These are phyloP conservation scores for Grammothele lineata DNA, from an alignment of 768 basidiomycete species.

Conservation along the genomic window DNA sequence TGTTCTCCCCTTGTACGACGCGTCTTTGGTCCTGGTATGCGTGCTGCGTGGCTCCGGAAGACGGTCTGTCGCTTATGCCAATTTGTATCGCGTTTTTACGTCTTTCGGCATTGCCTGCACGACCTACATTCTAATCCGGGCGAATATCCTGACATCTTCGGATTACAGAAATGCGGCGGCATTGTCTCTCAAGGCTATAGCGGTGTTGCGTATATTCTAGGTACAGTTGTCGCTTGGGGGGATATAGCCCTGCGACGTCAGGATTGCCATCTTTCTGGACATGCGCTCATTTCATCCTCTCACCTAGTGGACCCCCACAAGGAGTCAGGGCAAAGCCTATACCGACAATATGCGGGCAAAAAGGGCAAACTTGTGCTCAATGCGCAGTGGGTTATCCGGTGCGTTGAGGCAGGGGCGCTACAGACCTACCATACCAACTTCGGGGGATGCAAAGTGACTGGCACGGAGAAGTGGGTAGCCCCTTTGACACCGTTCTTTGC, in stretches of 20 bases:
- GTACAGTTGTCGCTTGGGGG: too few species aligned
- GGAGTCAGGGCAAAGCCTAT: constrained; percentile 76
- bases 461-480: constrained; percentile 58
- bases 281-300: background rate
- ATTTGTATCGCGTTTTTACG: background rate
- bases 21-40: constrained; percentile 1
- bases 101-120: too few species aligned
- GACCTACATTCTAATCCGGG: too few species aligned
- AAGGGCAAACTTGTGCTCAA: constrained; percentile 76
- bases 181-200: constrained; percentile 71
- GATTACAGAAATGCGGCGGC: constrained; percentile 70
- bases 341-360: constrained; percentile 73
- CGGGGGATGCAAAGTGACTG: constrained; percentile 79
- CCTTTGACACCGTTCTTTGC: background rate
- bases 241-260: too few species aligned
- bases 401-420: constrained; percentile 61
- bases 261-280: too few species aligned
- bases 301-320: constrained; percentile 70
- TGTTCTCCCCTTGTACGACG: constrained; percentile 11
- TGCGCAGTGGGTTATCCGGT: constrained; percentile 73
- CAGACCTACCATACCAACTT: constrained; percentile 75
- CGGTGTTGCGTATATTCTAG: constrained; percentile 74
- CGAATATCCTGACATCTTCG: background rate
- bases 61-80: too few species aligned
- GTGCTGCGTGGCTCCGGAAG: background rate